Percentiles rank a stretch among this genome's conserved stretches.
phyloP scores from a whole-genome alignment of 805 yeast genomes.

The Candida argentea region DNA sequence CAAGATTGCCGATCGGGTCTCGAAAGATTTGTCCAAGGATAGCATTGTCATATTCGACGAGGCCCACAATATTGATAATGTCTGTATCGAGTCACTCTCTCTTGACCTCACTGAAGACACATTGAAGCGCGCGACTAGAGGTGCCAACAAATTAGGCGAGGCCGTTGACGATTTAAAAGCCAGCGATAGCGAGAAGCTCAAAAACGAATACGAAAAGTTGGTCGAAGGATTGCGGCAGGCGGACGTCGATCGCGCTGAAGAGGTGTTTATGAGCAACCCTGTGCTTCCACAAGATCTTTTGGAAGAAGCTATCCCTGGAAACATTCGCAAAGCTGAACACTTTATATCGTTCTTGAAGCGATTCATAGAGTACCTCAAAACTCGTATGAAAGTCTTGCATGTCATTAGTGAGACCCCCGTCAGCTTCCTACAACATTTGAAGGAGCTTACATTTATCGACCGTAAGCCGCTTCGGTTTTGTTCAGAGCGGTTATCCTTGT shows the following conservation, averaged over 20 bases:
- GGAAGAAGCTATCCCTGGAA: conserved; percentile 94
- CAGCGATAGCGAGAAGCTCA: conserved; percentile 73
- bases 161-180: conserved; percentile 80
- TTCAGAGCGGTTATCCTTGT: conserved; percentile 78
- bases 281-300: conserved; percentile 76
- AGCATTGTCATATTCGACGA: conserved; percentile 94
- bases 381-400: conserved; percentile 95
- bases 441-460: conserved; percentile 88
- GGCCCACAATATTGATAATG: conserved; percentile 98
- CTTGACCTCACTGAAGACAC: conserved; percentile 88
- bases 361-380: conserved; percentile 87
- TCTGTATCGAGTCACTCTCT: conserved; percentile 91
- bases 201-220: conserved; percentile 82
- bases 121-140: conserved; percentile 74
- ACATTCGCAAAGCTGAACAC: conserved; percentile 94
- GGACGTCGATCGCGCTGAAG: conserved; percentile 53
- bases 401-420: conserved; percentile 97
- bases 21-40: conserved; percentile 84
- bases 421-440: conserved; percentile 85
- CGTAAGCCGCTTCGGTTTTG: conserved; percentile 86
- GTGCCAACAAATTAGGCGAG: conserved; percentile 68
- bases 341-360: conserved; percentile 88
- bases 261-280: conserved; percentile 77
- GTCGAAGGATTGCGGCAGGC: conserved; percentile 84
- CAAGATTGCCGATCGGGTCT: conserved; percentile 91